These are phyloP conservation scores for Lyophyllum decastes DNA, from an alignment of 768 basidiomycete genomes.

Conservation along the genomic window DNA sequence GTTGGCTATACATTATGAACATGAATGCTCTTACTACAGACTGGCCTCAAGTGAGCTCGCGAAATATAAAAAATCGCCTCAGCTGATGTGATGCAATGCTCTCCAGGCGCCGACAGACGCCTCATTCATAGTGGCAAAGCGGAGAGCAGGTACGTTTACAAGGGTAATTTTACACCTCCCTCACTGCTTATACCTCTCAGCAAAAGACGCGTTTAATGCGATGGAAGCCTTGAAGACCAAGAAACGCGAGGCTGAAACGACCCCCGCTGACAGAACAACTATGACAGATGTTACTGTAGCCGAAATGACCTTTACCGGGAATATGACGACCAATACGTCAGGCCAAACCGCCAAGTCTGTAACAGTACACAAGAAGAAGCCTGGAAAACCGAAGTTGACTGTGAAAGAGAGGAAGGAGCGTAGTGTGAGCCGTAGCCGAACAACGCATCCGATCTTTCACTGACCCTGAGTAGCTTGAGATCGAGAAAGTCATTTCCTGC, in stretches of 20 bases:
- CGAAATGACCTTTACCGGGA: conserved; percentile 40
- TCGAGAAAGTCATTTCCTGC: conserved; percentile 72
- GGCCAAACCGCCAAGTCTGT: conserved; percentile 35
- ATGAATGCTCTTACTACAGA: conserved; percentile 96
- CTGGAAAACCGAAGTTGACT: conserved; percentile 64
- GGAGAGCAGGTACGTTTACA: conserved; percentile 54
- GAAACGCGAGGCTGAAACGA: conserved; percentile 33
- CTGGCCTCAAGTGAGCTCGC: conserved; percentile 73
- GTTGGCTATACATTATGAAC: conserved; percentile 88
- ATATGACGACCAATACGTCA: conserved; percentile 39
- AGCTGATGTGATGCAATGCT: neutral
- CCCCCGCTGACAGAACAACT: conserved; percentile 38
- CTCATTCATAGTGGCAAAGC: conserved; percentile 59
- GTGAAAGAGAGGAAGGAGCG: conserved; percentile 86
- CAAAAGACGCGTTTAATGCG: conserved; percentile 58
- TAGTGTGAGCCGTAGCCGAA: conserved; percentile 43
- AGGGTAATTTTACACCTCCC: neutral
- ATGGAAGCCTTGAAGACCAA: conserved; percentile 51
- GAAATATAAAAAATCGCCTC: neutral
- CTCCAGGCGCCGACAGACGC: conserved; percentile 58
- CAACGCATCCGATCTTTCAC: neutral
- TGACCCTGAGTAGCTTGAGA: conserved; percentile 43
- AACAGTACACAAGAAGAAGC: conserved; percentile 52
- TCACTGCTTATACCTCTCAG: conserved; percentile 32
- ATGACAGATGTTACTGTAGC: conserved; percentile 41